Evolutionary conservation across 148 eudicot species (phyloP).

Genomic region (Rhododendron kiyosumense): DNA sequence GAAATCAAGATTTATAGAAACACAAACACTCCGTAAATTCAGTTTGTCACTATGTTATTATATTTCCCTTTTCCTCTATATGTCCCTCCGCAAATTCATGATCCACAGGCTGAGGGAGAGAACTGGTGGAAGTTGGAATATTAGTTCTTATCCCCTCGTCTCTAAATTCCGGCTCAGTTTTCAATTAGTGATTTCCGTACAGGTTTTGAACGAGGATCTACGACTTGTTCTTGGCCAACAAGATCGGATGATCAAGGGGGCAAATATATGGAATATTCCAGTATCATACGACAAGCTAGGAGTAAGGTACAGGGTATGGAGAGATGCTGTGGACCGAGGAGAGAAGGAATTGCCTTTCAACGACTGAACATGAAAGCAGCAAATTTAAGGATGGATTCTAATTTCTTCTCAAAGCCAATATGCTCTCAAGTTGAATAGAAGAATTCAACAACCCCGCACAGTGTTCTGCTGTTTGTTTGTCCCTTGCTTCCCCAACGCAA

Average conservation of each 20-base stretch:
- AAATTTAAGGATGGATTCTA: background rate
- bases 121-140: background rate
- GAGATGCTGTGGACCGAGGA: conserved; percentile 73
- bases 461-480: background rate
- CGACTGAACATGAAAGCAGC: conserved; percentile 20
- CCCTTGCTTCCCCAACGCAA: background rate
- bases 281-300: conserved; percentile 91
- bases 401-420: background rate
- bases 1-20: background rate
- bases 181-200: background rate
- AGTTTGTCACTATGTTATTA: background rate
- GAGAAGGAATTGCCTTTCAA: conserved; percentile 50
- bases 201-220: conserved; percentile 90
- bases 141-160: background rate
- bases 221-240: conserved; percentile 90
- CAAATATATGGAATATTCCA: conserved; percentile 84
- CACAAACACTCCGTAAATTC: background rate
- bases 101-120: background rate
- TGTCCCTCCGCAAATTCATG: background rate
- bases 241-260: conserved; percentile 84
- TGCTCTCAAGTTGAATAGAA: background rate
- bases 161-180: background rate
- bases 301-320: conserved; percentile 89
- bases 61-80: background rate
- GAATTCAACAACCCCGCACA: conserved; percentile 1